These are phyloP conservation scores for Ophiostoma australiae DNA, from an alignment of 2,329 filamentous ascomycete genomes.

Conservation along the genomic window DNA sequence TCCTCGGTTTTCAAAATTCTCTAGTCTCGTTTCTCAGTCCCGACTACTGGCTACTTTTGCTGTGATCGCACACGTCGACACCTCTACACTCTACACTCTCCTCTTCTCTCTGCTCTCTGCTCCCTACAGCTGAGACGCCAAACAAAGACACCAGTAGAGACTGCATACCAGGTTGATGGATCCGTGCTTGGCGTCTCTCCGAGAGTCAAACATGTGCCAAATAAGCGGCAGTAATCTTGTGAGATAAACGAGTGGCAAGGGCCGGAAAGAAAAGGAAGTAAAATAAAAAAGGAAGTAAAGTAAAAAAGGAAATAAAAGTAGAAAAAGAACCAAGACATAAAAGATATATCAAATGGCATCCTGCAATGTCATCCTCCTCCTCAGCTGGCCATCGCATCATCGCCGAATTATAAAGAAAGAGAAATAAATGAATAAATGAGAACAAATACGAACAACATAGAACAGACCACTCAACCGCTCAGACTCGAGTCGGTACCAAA, in stretches of 20 bases:
- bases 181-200: not conserved
- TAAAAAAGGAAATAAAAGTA: slow-evolving; percentile 7
- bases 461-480: too few species aligned
- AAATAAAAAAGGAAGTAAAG: not conserved
- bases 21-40: not conserved
- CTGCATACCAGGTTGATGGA: slow-evolving; percentile 3
- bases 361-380: not conserved
- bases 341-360: not conserved
- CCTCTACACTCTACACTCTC: too few species aligned
- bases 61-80: not conserved
- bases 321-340: not conserved
- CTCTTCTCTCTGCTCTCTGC: too few species aligned
- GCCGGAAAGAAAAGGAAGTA: too few species aligned
- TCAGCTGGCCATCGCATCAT: not conserved
- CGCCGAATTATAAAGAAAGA: not conserved
- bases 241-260: not conserved
- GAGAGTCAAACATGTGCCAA: slow-evolving; percentile 1
- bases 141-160: too few species aligned
- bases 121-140: not conserved
- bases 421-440: too few species aligned
- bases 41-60: not conserved
- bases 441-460: too few species aligned
- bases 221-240: not conserved
- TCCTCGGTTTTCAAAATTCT: too few species aligned
- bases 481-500: slow-evolving; percentile 6